These are phyloP conservation scores for Pseudisothecium myosuroides DNA, from an alignment of 225 moss, liverwort and hornwort species.

Conservation along the genomic window DNA sequence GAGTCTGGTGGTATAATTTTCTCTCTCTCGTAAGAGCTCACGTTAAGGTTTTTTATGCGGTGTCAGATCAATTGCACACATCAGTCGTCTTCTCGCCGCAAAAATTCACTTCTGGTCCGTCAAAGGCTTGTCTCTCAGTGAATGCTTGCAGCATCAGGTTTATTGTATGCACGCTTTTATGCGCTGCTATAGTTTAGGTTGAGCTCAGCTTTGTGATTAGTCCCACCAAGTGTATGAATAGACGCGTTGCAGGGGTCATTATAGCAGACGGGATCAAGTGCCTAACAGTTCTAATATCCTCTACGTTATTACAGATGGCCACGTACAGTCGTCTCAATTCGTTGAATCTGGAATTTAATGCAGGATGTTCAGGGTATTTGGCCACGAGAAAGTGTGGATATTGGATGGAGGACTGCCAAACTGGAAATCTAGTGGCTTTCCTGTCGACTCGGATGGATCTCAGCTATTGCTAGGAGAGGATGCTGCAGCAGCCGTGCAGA, in stretches of 20 bases:
- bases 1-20: slow-evolving; percentile 82
- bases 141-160: neutral
- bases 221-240: neutral
- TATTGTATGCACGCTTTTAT: neutral
- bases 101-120: neutral
- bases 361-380: slow-evolving; percentile 98
- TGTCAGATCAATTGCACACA: neutral
- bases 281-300: neutral
- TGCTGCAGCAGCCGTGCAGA: slow-evolving; percentile 49
- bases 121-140: neutral
- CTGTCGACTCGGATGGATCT: slow-evolving; percentile 36
- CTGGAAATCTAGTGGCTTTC: slow-evolving; percentile 61
- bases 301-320: neutral
- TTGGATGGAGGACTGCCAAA: slow-evolving; percentile 87
- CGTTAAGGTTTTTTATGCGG: neutral
- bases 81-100: neutral
- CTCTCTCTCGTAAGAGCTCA: neutral
- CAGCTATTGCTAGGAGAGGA: slow-evolving; percentile 31
- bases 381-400: slow-evolving; percentile 90
- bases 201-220: neutral
- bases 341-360: neutral
- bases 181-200: neutral
- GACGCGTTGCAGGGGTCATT: neutral
- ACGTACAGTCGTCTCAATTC: neutral
- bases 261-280: neutral